Base-by-base conservation (phyloP, 2,329 filamentous ascomycete genomes). In the Claviceps sp. region DNA sequence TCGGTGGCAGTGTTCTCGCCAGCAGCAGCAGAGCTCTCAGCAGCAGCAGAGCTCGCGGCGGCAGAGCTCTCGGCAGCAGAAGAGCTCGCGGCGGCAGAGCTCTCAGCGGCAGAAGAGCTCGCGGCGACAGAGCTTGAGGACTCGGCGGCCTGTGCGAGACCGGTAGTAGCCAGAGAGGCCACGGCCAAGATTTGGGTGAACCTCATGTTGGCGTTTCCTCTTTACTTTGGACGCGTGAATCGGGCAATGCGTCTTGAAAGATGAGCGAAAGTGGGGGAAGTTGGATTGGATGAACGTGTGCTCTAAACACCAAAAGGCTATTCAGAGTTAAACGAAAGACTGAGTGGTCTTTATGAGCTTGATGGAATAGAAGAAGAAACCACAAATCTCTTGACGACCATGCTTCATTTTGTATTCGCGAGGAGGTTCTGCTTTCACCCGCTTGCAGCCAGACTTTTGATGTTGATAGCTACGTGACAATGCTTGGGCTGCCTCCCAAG, bases 131-230 rank as follows among this genome's bases (percentile, higher is more conserved):
- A 51, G 22, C 26, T 48, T 13, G 11, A 24, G 24, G 36, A 3
- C 14, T 26, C 18, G 36, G 22, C 13, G 36, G 47, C n/a, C 50
- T 48, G 50, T 13, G 46, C 50, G 24, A 48, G n/a, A 24, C 50
- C 50, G 37, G 37, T 22, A 14, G 46, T 44, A 36, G 41, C 52
- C 48, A 51, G n/a, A 38, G 46, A 44, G 52, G 49, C 49, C 34
- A 49, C 30, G 41, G 61, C 59, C 20, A 70, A 54, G 30, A 64
- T 48, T 54, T 66, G 62, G 54, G 60, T 56, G 55, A 66, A 58
- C 59, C 62, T 69, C 69, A 71, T 71, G 8, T 9, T 42, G 18
- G n/a, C 56, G 66, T 59, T 55, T 44, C 20, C 20, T 45, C 44
- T 18, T 49, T 49, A 26, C 9, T 24, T 44, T 20, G 11, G 41